Conservation (phyloP, 495 filamentous ascomycete species). For the Neurospora tetraspora region DNA sequence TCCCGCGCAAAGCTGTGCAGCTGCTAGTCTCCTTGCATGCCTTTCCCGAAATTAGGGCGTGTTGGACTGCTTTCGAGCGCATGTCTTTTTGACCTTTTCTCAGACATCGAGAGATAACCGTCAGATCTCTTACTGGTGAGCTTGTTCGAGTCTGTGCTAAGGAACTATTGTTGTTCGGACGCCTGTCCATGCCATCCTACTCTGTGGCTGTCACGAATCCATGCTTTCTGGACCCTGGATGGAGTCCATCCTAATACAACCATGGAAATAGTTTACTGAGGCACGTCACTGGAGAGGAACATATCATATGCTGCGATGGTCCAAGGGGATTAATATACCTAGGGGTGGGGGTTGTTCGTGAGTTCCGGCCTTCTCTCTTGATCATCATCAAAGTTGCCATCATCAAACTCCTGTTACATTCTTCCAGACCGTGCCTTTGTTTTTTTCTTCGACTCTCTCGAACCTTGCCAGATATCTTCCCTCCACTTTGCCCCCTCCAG, state of each 20-base stretch:
- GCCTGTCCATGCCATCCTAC: slow-evolving; percentile 4
- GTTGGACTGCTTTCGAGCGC: background rate
- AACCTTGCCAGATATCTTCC: background rate
- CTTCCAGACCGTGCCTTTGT: background rate
- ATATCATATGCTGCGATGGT: slow-evolving; percentile 5
- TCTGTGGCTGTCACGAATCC: slow-evolving; percentile 5
- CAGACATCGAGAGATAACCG: slow-evolving; percentile 22
- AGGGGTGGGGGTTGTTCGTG: slow-evolving; percentile 19
- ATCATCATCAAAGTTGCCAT: slow-evolving; percentile 4
- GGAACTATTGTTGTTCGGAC: background rate
- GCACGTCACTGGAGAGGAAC: background rate
- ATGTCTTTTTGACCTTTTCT: slow-evolving; percentile 10
- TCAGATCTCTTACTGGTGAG: slow-evolving; percentile 26
- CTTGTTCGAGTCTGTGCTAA: background rate
- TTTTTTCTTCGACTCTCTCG: background rate
- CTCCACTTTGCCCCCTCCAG: background rate
- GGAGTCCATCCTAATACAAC: slow-evolving; percentile 7
- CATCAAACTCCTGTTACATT: slow-evolving; percentile 4
- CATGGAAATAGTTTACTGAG: background rate
- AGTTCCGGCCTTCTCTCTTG: slow-evolving; percentile 7
- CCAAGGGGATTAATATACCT: slow-evolving; percentile 11
- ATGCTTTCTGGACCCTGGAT: slow-evolving; percentile 6
- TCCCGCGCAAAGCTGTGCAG: background rate
- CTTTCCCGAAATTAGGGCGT: background rate
- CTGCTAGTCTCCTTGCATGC: background rate